Evolutionary conservation across 2,329 filamentous ascomycete species (phyloP).

Genomic region (Stylonectria norvegica): DNA sequence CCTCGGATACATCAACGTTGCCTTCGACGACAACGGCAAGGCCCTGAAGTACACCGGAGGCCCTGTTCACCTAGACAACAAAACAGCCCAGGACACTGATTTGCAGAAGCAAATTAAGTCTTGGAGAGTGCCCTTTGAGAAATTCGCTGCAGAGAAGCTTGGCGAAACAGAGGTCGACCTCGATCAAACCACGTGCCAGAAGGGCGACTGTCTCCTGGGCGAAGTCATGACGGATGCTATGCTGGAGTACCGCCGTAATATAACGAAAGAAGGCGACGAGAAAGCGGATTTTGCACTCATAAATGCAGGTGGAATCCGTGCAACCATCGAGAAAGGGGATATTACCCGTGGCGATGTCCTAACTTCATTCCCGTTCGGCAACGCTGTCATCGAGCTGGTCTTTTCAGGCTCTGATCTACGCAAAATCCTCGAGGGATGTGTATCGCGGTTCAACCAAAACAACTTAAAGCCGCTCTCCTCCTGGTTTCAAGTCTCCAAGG

Average conservation of each 20-base stretch:
- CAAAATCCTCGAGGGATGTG: constrained; percentile 56
- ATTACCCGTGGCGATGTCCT: constrained; percentile 63
- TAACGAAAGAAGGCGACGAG: constrained; percentile 35
- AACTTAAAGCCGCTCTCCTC: constrained; percentile 53
- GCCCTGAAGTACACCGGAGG: constrained; percentile 61
- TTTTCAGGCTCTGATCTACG: constrained; percentile 53
- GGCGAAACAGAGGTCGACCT: constrained; percentile 53
- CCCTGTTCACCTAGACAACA: constrained; percentile 62
- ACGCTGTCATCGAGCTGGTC: constrained; percentile 57
- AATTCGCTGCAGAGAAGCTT: constrained; percentile 55
- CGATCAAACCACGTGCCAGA: constrained; percentile 57
- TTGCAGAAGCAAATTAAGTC: constrained; percentile 56
- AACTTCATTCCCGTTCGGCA: constrained; percentile 64
- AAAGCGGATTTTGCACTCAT: constrained; percentile 54
- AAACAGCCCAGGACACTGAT: constrained; percentile 52
- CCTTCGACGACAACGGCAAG: constrained; percentile 58
- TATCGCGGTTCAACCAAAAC: constrained; percentile 52
- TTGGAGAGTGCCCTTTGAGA: constrained; percentile 61
- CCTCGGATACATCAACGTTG: constrained; percentile 64
- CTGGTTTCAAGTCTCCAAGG: constrained; percentile 58
- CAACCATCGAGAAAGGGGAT: constrained; percentile 57
- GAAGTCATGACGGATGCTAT: constrained; percentile 58
- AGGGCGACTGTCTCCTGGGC: constrained; percentile 55
- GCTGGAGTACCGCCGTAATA: constrained; percentile 55
- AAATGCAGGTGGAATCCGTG: constrained; percentile 62